Base-by-base conservation (phyloP, 2,329 filamentous ascomycete genomes). In the Orbilia javanica region DNA sequence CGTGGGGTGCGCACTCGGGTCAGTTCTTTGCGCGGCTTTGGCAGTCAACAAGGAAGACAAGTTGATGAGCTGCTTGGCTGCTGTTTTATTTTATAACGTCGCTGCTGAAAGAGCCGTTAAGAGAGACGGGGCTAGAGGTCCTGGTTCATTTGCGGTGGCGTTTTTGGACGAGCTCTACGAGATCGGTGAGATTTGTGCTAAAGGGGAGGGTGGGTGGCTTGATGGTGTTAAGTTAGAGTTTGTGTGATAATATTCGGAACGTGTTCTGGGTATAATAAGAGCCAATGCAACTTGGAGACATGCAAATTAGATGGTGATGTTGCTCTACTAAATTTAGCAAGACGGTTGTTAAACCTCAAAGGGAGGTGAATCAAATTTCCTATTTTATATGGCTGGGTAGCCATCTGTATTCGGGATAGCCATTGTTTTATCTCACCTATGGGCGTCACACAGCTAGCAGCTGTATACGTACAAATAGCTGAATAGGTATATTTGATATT, bases 111-210 rank as follows among this genome's bases (percentile, higher is more conserved):
- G 89, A 22, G 89, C 90, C 0, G 92, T 93, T 25, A 66, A 42
- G 15, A 39, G 10, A 0, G 91, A 95, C 85, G 84, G 89, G 65
- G 93, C 96, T 2, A 87, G 86, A 74, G 95, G 95, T 0, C 94
- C 95, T 0, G 95, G 95, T 0, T 93, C 90, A 0, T 97, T 97
- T 85, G 90, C 96, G 11, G 91, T 93, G 0, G 91, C 91, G 0
- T 94, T 97, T 82, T 85, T 97, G 48, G 95, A 98, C 81, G 92
- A 88, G 82, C 82, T 91, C 63, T 88, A 87, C 79, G 60, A 71
- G 2, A 81, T 87, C 31, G 65, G 57, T 11, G 68, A 71, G 52
- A 53, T 67, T 13, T 73, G 69, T 57, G 68, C 53, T 6, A 74
- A 25, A 18, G 69, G 62, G 5, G 55, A 74, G 20, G 65, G 71